A percentile compares a stretch with the other conserved stretches of the same genome.
Conservation (phyloP, 2,329 filamentous ascomycete species). For the Xylaria sp. region DNA sequence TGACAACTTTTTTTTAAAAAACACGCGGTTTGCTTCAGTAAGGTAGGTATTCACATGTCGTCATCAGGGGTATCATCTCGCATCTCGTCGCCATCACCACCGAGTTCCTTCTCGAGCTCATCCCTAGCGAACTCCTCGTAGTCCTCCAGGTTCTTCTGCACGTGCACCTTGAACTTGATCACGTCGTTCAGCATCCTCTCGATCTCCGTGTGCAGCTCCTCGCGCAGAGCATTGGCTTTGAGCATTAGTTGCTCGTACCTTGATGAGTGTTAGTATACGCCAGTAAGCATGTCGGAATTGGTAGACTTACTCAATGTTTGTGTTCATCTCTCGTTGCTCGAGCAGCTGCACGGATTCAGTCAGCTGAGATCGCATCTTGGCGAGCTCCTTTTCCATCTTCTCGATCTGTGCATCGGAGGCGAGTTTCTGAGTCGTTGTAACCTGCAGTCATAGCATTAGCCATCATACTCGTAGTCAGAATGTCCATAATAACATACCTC, state of each 20-base stretch:
- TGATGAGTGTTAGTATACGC: slow-evolving; percentile 32
- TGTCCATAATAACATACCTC: slow-evolving; percentile 47
- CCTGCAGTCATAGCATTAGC: slow-evolving; percentile 25
- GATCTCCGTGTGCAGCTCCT: slow-evolving; percentile 95
- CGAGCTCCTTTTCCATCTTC: slow-evolving; percentile 97
- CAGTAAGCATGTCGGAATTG: not conserved
- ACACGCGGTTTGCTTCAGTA: not conserved
- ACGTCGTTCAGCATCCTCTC: slow-evolving; percentile 95
- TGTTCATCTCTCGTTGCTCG: slow-evolving; percentile 94
- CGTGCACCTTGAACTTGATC: slow-evolving; percentile 96
- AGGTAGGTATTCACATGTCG: slow-evolving; percentile 35
- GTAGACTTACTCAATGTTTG: slow-evolving; percentile 76
- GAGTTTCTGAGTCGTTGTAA: slow-evolving; percentile 78
- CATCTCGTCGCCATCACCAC: slow-evolving; percentile 63
- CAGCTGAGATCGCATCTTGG: slow-evolving; percentile 79
- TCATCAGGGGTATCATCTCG: slow-evolving; percentile 49
- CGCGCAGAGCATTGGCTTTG: slow-evolving; percentile 74
- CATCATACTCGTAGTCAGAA: not conserved
- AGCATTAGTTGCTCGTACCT: slow-evolving; percentile 91
- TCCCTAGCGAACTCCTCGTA: slow-evolving; percentile 92
- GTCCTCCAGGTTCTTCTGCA: slow-evolving; percentile 87
- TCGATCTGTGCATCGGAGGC: slow-evolving; percentile 91
- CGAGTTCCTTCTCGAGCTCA: slow-evolving; percentile 81
- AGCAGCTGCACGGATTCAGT: slow-evolving; percentile 84
- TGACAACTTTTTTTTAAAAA: not conserved